Evolutionary conservation across 2,329 filamentous ascomycete species (phyloP), one percentile per base, ranked within the genome.

Genomic region (Acephala macrosclerotiorum): DNA sequence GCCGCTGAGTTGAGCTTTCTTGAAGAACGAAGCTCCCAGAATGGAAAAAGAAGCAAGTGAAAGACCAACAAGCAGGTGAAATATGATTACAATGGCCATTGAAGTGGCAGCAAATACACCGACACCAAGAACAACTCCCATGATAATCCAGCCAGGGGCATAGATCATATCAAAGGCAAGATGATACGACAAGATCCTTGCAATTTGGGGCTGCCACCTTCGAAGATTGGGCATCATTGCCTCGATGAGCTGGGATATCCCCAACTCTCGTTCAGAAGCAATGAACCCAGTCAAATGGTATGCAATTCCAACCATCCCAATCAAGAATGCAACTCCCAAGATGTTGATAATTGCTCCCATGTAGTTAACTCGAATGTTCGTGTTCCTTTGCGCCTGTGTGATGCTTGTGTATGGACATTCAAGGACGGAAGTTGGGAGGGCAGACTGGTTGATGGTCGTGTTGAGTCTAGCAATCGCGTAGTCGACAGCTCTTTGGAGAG

Each of bases 211-310:
- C 73, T 93, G 84, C 92, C 93, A 96, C 51, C 87, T 82, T 58
- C 84, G 84, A 62, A 85, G 84, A 63, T 92, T 92, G 0, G 92
- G 91, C 83, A 96, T 94, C 93, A 97, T 97, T 62, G 93, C 91
- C 78, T 97, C 94, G 51, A 97, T 88, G 33, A 97, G 83, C 68
- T 94, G 92, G 4, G 92, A 92, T 86, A 97, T 96, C 65, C 94
- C 94, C 18, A 89, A 83, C 80, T 97, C 94, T 63, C 94, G 84
- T 79, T 97, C 94, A 1, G 89, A 88, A 8, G 94, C 94, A 76
- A 97, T 90, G 72, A 94, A 89, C 9, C 94, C 94, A 0, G 93
- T 92, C 64, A 97, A 82, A 74, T 97, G 94, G 76, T 97, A 97
- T 42, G 90, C 90, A 29, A 97, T 86, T 62, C 92, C 93, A 55